Evolutionary conservation across 257 asterid genomes (phyloP).

Genomic region (Schizonepeta tenuifolia): DNA sequence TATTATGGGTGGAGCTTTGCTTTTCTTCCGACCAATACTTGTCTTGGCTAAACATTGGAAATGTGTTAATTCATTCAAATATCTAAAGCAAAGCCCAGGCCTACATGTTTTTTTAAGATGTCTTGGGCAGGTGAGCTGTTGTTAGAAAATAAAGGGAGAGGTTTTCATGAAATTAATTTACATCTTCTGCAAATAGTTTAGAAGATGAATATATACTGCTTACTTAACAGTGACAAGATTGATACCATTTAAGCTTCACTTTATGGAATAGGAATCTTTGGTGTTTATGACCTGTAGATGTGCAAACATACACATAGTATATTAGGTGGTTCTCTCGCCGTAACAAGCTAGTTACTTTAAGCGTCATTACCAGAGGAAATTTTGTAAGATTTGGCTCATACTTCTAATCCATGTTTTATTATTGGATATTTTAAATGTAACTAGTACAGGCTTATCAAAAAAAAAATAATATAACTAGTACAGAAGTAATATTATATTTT

Average conservation of each 20-base stretch:
- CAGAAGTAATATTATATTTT: background rate
- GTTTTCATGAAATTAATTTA: background rate
- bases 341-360: conserved; percentile 3
- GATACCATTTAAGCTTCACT: background rate
- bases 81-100: background rate
- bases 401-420: conserved; percentile 13
- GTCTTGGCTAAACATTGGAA: background rate
- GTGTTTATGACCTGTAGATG: background rate
- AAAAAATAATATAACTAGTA: too few species aligned
- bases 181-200: background rate
- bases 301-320: background rate
- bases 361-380: background rate
- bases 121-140: background rate
- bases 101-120: conserved; percentile 8
- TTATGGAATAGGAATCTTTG: background rate
- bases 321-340: background rate
- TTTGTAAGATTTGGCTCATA: background rate
- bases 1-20: background rate
- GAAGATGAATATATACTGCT: background rate
- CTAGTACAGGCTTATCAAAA: too few species aligned
- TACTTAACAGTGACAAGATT: background rate
- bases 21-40: background rate
- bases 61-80: background rate
- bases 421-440: background rate
- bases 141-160: background rate